Percentiles rank a stretch among this genome's conserved stretches.
Conservation (phyloP, 352 stramenopile species). For the Blastocystis sp. region DNA sequence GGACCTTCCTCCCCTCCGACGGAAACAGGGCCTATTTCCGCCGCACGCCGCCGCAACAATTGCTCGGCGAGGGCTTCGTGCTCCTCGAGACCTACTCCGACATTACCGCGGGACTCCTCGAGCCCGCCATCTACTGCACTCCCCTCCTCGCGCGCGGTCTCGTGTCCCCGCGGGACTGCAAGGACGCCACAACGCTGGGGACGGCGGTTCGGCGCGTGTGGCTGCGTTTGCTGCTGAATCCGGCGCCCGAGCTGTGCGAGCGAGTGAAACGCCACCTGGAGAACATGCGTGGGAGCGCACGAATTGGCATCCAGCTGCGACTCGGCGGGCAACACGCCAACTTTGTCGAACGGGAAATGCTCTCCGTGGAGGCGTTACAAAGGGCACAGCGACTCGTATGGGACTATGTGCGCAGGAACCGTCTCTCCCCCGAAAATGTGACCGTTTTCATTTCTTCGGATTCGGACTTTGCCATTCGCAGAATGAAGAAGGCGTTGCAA, state of each 20-base stretch:
- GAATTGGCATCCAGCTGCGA: conserved; percentile 16
- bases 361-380: background rate
- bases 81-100: conserved; percentile 11
- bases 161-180: background rate
- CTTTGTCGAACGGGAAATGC: background rate
- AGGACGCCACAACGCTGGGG: background rate
- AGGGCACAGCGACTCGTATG: background rate
- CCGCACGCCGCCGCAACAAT: background rate
- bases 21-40: background rate
- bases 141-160: background rate
- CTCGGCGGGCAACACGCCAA: conserved; percentile 3
- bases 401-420: background rate
- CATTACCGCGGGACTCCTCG: background rate
- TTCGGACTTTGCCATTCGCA: background rate
- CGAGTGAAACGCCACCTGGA: background rate
- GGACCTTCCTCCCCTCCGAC: background rate
- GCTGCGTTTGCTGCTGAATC: conserved; percentile 13
- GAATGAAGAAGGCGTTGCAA: background rate
- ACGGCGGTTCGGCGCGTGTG: background rate
- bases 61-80: background rate
- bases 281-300: background rate
- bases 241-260: background rate
- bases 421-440: background rate
- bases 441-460: background rate
- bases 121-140: background rate